Conservation (phyloP, 345 rosid genomes). For the Eucalyptus pauciflora region DNA sequence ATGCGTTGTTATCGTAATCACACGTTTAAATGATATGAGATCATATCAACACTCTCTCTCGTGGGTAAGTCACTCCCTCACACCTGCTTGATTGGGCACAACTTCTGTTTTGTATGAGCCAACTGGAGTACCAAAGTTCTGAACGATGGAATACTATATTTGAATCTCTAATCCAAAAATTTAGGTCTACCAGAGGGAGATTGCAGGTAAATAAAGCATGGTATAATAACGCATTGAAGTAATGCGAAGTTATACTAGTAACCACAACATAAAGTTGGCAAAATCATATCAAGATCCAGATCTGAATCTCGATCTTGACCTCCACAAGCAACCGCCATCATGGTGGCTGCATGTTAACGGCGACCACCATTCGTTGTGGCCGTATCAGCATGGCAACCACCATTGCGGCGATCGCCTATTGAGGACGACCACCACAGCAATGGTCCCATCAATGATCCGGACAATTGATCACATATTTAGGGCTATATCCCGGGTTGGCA, state of each 20-base stretch:
- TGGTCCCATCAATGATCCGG: background rate
- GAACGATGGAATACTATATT: too few relatives aligned
- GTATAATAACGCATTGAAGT: too few relatives aligned
- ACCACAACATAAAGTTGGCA: background rate
- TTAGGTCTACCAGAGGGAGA: background rate
- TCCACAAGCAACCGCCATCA: background rate
- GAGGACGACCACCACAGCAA: background rate
- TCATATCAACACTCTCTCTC: background rate
- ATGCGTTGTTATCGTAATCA: too few relatives aligned
- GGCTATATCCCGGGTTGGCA: background rate
- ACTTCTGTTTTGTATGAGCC: too few relatives aligned
- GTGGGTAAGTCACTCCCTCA: accelerated
- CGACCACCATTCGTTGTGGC: accelerated
- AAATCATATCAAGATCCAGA: background rate
- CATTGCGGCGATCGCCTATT: background rate
- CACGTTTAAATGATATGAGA: too few relatives aligned
- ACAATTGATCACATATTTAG: background rate
- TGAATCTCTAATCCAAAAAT: too few relatives aligned
- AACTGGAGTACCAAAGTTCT: too few relatives aligned
- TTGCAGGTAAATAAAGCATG: background rate
- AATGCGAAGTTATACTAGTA: too few relatives aligned
- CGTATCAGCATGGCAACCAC: background rate
- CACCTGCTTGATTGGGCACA: accelerated
- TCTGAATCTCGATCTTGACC: background rate
- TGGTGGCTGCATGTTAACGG: background rate